Base-by-base conservation (phyloP, 257 asterid species). In the Nicotiana undulata region DNA sequence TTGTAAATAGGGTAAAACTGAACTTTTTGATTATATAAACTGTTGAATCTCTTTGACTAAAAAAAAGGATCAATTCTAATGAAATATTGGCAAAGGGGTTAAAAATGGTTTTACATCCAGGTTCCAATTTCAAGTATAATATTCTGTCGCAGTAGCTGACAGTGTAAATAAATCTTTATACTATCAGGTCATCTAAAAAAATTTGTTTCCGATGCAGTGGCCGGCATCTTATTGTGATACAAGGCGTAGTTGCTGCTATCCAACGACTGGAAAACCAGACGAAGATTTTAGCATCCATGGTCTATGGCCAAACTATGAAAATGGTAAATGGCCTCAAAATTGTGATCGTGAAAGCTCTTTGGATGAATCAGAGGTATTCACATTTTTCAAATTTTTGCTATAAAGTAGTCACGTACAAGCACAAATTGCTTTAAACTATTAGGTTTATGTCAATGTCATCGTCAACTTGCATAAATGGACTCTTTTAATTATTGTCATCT, bases 261-360 rank as follows among this genome's bases (percentile, higher is more conserved):
- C 98, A 0, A 90, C 87, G 0, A 89, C 97, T 0, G 97, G 97
- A 34, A 91, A 88, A 37, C 97, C 97, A 0, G 88, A 77, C 0
- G 93, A 90, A 40, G 94, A 92, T 84, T 94, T 94, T 83, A 83
- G 95, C 66, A 89, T 94, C 49, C 98, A 94, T 80, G 98, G 98
- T 20, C 81, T 94, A 32, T 94, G 98, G 97, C 98, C 98, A 1
- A 94, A 94, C 81, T 89, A 87, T 74, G 56, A 87, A 9, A 80
- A 75, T 8, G 94, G 97, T 1, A 79, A 88, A 32, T 93, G 88
- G 87, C 98, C 98, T 6, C 88, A 91, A 22, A 86, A 90, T 64
- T 94, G 98, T 64, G 90, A 88, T 18, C 51, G 1, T 7, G 24
- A 81, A 34, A 86, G 80, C 31, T 75, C 92, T 49, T 88, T 93